Base-by-base conservation (phyloP, 176 grass and related monocot genomes). In the Zoysia pacifica region DNA sequence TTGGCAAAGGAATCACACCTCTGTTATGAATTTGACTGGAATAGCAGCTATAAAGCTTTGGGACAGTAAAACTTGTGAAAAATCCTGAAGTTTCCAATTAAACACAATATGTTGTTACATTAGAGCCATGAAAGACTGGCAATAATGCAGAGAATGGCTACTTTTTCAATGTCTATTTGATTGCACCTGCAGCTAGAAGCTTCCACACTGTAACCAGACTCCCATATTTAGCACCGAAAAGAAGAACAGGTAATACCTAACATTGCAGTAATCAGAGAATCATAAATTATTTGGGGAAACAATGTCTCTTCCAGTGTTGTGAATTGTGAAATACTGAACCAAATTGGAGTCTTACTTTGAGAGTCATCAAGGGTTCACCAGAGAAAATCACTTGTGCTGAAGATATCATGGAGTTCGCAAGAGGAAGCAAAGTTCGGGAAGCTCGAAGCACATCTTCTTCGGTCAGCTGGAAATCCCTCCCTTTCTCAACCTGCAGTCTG, bases 21-120 rank as follows among this genome's bases (percentile, higher is more conserved):
- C 52, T 83, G 50, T 47, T 88, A 44, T 99, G 90, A 79, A 99
- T 95, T 78, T 87, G 92, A 42, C 65, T 70, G 11, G 90, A 91
- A 79, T 95, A 95, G 63, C 86, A 83, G 52, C 59, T 81, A 53
- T 91, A 99, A 48, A 93, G 69, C 76, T 90, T 99, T 53, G 96
- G 92, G 20, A 93, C 16, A 51, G 92, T 95, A 82, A 99, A 99
- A 52, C 92, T 89, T 63, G 84, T 78, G 86, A 99, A 95, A 70
- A 99, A 95, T 3, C 88, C 96, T 99, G 86, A 37, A 85, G 87
- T 15, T 54, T 82, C 43, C n/a, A 52, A 11, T 69, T 42, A 67
- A 86, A 52, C 52, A 74, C 5, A 78, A 75, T 4, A 76, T 78
- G 20, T 55, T 20, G 58, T 65, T 81, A 65, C 14, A 72, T 14